Evolutionary conservation across 2,329 filamentous ascomycete species (phyloP), one percentile per base, ranked within the genome.

Genomic region (Boeremia lycopersici): DNA sequence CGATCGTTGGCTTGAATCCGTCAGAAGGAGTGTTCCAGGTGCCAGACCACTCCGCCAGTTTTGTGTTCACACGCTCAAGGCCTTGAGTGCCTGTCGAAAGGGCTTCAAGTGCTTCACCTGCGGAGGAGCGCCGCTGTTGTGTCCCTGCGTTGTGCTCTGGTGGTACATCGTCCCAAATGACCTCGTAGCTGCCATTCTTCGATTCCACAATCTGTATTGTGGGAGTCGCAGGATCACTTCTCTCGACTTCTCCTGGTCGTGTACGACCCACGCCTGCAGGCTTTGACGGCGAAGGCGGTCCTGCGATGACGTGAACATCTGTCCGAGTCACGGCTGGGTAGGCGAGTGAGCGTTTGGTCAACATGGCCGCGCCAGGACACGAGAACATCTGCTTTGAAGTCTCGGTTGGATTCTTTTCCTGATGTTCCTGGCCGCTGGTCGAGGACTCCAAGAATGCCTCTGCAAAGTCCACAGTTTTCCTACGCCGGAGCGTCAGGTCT

Each of bases 121-220:
- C 64, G 30, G 63, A 60, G 8, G 63, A 67, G 17, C 56, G 60
- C n/a, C 61, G 61, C 53, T 62, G 50, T 19, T 36, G 42, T 8
- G 10, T 11, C 7, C 43, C 48, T 8, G 35, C 40, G 10, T 30
- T 51, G 12, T 62, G 46, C 13, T 67, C 61, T 9, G 47, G 15
- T 9, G 60, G 57, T 2, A 69, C 45, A 28, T 73, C 64, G 17
- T 71, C 65, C 70, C 71, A 73, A n/a, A 74, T 46, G 1, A 74
- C 56, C 44, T 70, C 65, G 41, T 73, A 73, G 30, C 55, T 61
- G 3, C 63, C 63, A 40, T 52, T 65, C 2, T 56, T 59, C 1
- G 72, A 70, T 31, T 74, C 65, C 3, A 70, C 64, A 6, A 69
- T 62, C 23, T 74, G 72, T 63, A 70, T 73, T 2, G 67, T 74